phyloP scores from a whole-genome alignment of 208 protist species.

The Leptomonas pyrrhocoris region DNA sequence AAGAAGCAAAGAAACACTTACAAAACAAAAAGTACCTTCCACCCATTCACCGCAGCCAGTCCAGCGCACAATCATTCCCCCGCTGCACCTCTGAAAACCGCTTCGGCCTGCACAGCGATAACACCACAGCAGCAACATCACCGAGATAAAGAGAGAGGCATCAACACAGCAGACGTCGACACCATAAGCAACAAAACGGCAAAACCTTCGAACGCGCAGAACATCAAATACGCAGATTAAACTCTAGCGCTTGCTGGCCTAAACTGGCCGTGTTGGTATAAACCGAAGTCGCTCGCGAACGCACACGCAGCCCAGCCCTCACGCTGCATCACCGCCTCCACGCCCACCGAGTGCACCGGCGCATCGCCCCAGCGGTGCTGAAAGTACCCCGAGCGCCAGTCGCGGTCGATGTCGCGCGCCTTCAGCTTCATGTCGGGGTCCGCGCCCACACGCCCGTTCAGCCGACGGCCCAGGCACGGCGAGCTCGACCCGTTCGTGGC shows the following conservation, averaged over 20 bases:
- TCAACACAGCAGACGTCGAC: too few relatives aligned
- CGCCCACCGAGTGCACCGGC: conserved; percentile 21
- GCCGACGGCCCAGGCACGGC: not conserved
- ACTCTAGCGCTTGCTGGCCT: not conserved
- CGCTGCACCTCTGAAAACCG: too few relatives aligned
- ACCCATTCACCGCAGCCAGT: too few relatives aligned
- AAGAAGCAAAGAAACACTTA: too few relatives aligned
- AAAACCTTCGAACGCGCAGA: too few relatives aligned
- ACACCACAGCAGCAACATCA: too few relatives aligned
- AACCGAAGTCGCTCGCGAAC: not conserved
- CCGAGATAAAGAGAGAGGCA: too few relatives aligned
- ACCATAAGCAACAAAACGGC: too few relatives aligned
- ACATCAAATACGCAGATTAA: too few relatives aligned
- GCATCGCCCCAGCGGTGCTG: conserved; percentile 28
- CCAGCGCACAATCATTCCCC: too few relatives aligned
- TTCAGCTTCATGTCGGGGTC: not conserved
- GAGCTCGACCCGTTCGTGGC: not conserved
- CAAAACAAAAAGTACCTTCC: too few relatives aligned
- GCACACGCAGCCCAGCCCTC: conserved; percentile 19
- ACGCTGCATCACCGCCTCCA: conserved; percentile 18
- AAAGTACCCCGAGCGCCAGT: conserved; percentile 16
- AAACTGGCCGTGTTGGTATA: not conserved
- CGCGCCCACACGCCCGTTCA: not conserved
- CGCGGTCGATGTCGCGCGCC: not conserved
- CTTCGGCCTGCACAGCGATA: too few relatives aligned